Base-by-base conservation (phyloP, 1,284 basidiomycete genomes). In the Takashimella tepidaria region DNA sequence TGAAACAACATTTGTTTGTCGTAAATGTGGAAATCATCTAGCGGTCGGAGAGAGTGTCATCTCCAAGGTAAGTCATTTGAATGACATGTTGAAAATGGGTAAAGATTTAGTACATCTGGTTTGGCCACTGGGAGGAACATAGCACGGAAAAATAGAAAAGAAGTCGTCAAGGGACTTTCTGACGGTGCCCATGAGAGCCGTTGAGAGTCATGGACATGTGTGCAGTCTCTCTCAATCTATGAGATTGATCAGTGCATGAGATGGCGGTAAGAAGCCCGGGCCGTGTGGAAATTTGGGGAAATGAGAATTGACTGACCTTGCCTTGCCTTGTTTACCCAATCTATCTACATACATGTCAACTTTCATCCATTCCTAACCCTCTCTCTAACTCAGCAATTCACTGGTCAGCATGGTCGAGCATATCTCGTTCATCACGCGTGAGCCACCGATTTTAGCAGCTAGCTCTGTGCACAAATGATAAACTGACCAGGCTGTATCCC, bases 401-500 rank as follows among this genome's bases (percentile, higher is more conserved):
- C 87, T 64, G 93, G 95, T 13, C 92, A 96, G 75, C 91, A 97
- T 72, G 95, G 95, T 22, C 81, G 89, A 51, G 95, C 95, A 19
- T 93, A 93, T 73, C 84, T 98, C 54, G 92, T 98, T 67, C 88
- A 92, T 50, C 82, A 81, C 64, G 92, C 95, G 90, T 92, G 75
- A 81, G 89, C 79, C 20, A 21, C 41, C 44, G 41, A 25, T 19
- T 40, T 40, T 52, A 46, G 24, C 3, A 22, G 19, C 37, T 10
- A 26, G 3, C 50, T 47, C 49, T 51, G 16, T 10, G 20, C 25
- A 47, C 22, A 26, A n/a, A n/a, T 26, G 5, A 31, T 44, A n/a
- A 2, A 1, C 10, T 1, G 48, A 13, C 26, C n/a, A 42, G 13
- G 41, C 56, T 51, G 31, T 50, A 16, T 45, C 11, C 63, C 55